Percentiles rank a stretch among this genome's conserved stretches.
Conservation (phyloP, 371 early-diverging fungal species). For the Mortierella polycephala region DNA sequence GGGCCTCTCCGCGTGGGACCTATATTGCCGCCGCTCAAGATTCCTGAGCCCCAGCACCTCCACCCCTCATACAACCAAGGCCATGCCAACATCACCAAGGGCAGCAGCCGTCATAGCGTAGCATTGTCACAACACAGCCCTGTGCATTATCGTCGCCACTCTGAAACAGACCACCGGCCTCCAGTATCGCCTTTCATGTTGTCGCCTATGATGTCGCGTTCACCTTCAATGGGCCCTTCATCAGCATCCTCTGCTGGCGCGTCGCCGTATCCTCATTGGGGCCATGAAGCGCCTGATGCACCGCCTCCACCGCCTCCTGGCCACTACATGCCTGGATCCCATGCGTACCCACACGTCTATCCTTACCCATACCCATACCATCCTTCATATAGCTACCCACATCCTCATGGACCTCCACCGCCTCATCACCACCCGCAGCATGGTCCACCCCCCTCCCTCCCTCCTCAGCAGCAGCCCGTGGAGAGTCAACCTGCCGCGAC, state of each 20-base stretch:
- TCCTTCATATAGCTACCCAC: slow-evolving; percentile 48
- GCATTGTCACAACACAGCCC: slow-evolving; percentile 48
- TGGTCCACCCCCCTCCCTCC: slow-evolving; percentile 3
- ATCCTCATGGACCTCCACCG: slow-evolving; percentile 28
- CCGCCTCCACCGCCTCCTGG: slow-evolving; percentile 24
- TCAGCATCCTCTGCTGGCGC: slow-evolving; percentile 16
- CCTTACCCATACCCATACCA: slow-evolving; percentile 53
- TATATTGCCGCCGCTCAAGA: slow-evolving; percentile 38
- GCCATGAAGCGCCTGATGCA: slow-evolving; percentile 11
- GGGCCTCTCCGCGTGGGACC: slow-evolving; percentile 22
- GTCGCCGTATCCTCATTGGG: slow-evolving; percentile 40
- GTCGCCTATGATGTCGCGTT: slow-evolving; percentile 37
- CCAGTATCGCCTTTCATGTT: slow-evolving; percentile 46
- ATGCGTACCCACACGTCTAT: slow-evolving; percentile 41
- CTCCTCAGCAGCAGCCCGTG: slow-evolving; percentile 11
- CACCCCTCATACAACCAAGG: slow-evolving; percentile 39
- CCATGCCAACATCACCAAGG: slow-evolving; percentile 28
- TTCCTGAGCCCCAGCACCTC: slow-evolving; percentile 39
- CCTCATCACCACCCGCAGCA: slow-evolving; percentile 30
- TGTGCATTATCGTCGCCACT: slow-evolving; percentile 29
- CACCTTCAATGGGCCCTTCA: slow-evolving; percentile 30
- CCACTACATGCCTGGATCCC: slow-evolving; percentile 38
- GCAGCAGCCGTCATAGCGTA: slow-evolving; percentile 43
- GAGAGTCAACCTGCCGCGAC: slow-evolving; percentile 4
- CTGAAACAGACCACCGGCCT: slow-evolving; percentile 8